Conservation (phyloP, 768 basidiomycete genomes). For the Mycena kentingensis region DNA sequence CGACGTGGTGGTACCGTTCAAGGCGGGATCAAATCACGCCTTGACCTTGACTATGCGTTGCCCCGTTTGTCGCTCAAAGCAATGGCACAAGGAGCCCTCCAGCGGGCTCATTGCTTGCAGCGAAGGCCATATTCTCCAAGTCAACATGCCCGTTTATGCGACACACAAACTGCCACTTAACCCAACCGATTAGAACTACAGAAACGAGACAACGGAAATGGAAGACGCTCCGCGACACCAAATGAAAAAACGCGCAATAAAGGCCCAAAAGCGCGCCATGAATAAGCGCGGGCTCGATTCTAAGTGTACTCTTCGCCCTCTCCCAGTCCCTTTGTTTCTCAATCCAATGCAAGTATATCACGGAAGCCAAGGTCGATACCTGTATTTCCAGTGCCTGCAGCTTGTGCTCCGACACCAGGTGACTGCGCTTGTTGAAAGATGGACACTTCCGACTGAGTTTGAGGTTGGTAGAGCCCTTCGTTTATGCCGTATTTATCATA, state of each 20-base stretch:
- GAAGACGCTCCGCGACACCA: conserved; percentile 63
- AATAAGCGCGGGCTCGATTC: conserved; percentile 56
- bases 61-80: conserved; percentile 75
- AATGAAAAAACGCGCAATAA: conserved; percentile 67
- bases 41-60: conserved; percentile 65
- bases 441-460: conserved; percentile 78
- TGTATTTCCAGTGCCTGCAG: conserved; percentile 85
- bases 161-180: background rate
- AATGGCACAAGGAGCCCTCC: conserved; percentile 85
- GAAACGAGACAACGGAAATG: conserved; percentile 76
- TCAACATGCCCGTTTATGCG: conserved; percentile 30
- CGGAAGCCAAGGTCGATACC: conserved; percentile 73
- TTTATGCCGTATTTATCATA: background rate
- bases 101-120: conserved; percentile 84
- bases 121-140: conserved; percentile 91
- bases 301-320: conserved; percentile 43
- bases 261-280: conserved; percentile 50
- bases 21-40: background rate
- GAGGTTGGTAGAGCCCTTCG: conserved; percentile 50
- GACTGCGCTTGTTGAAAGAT: conserved; percentile 53
- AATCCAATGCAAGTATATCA: conserved; percentile 66
- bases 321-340: background rate
- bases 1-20: too few species aligned
- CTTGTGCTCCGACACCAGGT: conserved; percentile 79
- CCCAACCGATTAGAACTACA: conserved; percentile 60